Evolutionary conservation across 1,139 yeast species (phyloP).

Genomic region (Pichia sp.): DNA sequence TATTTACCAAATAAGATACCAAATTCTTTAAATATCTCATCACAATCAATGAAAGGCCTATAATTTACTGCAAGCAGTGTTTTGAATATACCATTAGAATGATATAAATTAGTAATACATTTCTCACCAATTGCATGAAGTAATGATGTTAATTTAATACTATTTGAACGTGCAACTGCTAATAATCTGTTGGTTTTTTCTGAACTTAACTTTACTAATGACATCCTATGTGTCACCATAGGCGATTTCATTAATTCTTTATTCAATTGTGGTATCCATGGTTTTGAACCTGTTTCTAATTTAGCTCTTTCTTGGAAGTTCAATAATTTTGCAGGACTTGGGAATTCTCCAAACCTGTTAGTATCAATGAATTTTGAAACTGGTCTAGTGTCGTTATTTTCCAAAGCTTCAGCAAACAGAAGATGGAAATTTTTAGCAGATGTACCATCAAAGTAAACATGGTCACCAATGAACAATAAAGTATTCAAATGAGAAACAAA

Average conservation of each 20-base stretch:
- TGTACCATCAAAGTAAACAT: slow-evolving; percentile 36
- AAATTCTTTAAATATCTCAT: not conserved
- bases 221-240: slow-evolving; percentile 3
- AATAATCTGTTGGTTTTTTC: slow-evolving; percentile 1
- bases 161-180: not conserved
- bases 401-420: slow-evolving; percentile 1
- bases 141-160: slow-evolving; percentile 11
- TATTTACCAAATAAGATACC: slow-evolving; percentile 13
- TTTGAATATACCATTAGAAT: not conserved
- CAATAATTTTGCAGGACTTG: slow-evolving; percentile 11
- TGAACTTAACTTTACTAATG: not conserved
- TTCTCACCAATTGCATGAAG: slow-evolving; percentile 7
- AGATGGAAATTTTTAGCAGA: slow-evolving; percentile 32
- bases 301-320: not conserved
- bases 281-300: not conserved
- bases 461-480: slow-evolving; percentile 32
- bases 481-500: slow-evolving; percentile 8
- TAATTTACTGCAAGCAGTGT: slow-evolving; percentile 13
- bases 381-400: not conserved
- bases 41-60: not conserved
- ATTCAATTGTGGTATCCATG: not conserved
- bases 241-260: slow-evolving; percentile 2
- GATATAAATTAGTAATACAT: not conserved
- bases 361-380: not conserved
- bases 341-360: slow-evolving; percentile 1